Percentiles rank a stretch among this genome's conserved stretches.
Conservation (phyloP, 768 basidiomycete species). For the Amanita phalloides region DNA sequence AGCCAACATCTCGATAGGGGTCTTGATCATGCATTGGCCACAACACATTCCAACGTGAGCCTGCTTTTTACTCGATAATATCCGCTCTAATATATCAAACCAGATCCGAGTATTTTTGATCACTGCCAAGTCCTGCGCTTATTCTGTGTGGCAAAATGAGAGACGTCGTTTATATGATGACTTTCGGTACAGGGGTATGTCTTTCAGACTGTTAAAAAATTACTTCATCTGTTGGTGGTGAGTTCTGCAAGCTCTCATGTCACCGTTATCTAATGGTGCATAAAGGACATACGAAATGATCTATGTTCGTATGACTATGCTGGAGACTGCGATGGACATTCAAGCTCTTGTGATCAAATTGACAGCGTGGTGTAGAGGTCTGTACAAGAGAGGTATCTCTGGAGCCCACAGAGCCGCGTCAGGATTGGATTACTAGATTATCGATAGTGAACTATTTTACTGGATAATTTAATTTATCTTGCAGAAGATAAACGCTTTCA, state of each 20-base stretch:
- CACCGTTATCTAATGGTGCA: slow-evolving; percentile 2
- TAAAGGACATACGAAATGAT: slow-evolving; percentile 49
- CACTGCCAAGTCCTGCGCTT: slow-evolving; percentile 79
- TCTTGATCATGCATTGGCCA: slow-evolving; percentile 76
- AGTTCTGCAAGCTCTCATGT: slow-evolving; percentile 14
- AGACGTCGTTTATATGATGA: slow-evolving; percentile 29
- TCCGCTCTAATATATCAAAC: slow-evolving; percentile 8
- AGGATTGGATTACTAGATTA: slow-evolving; percentile 33
- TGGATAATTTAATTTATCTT: too few species aligned
- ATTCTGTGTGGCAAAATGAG: slow-evolving; percentile 72
- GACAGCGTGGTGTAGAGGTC: slow-evolving; percentile 55
- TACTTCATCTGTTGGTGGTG: slow-evolving; percentile 66
- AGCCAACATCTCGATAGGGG: slow-evolving; percentile 32
- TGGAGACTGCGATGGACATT: slow-evolving; percentile 56
- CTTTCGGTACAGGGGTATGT: slow-evolving; percentile 40
- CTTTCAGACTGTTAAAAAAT: slow-evolving; percentile 32
- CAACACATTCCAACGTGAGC: slow-evolving; percentile 71
- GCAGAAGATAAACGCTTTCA: slow-evolving; percentile 6
- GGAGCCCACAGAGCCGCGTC: slow-evolving; percentile 68
- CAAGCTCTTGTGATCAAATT: slow-evolving; percentile 44
- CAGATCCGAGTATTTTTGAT: slow-evolving; percentile 85
- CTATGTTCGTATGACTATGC: slow-evolving; percentile 37
- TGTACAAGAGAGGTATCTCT: slow-evolving; percentile 44
- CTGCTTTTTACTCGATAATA: background rate
- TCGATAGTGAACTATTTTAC: background rate